A percentile compares a stretch with the other conserved stretches of the same genome.
Evolutionary conservation across 2,329 filamentous ascomycete genomes (phyloP).

Genomic region (Fusarium mexicanum): DNA sequence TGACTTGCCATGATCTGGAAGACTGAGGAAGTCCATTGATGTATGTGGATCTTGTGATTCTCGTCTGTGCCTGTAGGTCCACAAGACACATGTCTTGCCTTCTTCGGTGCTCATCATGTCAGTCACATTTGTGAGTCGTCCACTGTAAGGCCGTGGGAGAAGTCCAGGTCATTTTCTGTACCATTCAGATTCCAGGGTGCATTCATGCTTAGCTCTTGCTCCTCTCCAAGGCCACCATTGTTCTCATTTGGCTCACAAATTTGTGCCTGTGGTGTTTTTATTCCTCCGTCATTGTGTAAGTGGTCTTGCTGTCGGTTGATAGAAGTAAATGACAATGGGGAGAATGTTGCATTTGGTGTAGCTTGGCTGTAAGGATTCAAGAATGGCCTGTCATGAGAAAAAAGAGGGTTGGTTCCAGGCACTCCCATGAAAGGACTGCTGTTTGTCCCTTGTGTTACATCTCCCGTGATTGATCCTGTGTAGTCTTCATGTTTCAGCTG

Average conservation of each 20-base stretch:
- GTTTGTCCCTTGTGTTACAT: constrained; percentile 31
- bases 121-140: constrained; percentile 43
- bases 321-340: constrained; percentile 45
- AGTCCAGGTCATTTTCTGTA: constrained; percentile 32
- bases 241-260: constrained; percentile 40
- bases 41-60: not conserved
- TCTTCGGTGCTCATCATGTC: not conserved
- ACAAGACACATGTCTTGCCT: not conserved
- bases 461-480: constrained; percentile 23
- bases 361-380: constrained; percentile 41
- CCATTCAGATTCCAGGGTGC: constrained; percentile 41
- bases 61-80: not conserved
- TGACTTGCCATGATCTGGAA: not conserved
- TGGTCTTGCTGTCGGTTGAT: constrained; percentile 41
- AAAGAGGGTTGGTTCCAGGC: constrained; percentile 47
- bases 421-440: constrained; percentile 43
- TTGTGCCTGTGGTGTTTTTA: constrained; percentile 41
- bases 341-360: constrained; percentile 32
- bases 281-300: constrained; percentile 27
- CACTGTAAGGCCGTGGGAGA: constrained; percentile 36
- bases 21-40: not conserved
- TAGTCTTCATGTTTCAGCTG: constrained; percentile 46
- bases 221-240: constrained; percentile 22
- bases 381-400: constrained; percentile 47
- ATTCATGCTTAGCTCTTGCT: constrained; percentile 40